Evolutionary conservation across 805 yeast species (phyloP).

Genomic region (Suhomyces prunicola): DNA sequence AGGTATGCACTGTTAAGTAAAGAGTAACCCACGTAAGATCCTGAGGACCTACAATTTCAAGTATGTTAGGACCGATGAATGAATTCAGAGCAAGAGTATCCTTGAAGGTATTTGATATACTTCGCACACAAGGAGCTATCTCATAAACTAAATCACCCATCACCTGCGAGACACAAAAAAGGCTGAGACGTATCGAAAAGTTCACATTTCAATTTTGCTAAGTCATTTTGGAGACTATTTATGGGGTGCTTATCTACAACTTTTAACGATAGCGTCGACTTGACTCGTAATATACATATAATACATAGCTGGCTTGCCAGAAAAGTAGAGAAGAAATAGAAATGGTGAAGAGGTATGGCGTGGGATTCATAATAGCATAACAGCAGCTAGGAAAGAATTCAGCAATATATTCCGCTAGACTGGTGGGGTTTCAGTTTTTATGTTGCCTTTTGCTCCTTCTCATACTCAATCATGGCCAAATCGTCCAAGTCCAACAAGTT

Average conservation of each 20-base stretch:
- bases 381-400: too few species aligned
- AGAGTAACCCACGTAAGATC: background rate
- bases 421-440: background rate
- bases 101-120: too few species aligned
- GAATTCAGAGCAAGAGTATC: too few species aligned
- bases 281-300: background rate
- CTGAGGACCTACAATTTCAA: background rate
- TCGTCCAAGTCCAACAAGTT: conserved; percentile 59
- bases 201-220: too few species aligned
- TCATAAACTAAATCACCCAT: background rate
- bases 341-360: background rate
- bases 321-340: background rate
- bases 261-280: background rate
- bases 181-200: background rate
- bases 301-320: background rate
- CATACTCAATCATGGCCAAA: conserved; percentile 40
- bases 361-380: background rate
- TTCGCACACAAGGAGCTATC: too few species aligned
- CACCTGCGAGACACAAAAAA: background rate
- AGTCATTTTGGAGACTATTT: too few species aligned
- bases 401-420: background rate
- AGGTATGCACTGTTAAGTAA: background rate
- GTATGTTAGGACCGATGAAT: too few species aligned
- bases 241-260: too few species aligned
- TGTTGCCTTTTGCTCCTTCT: conserved; percentile 9